These are phyloP conservation scores for Linderniella brevidens DNA, from an alignment of 257 asterid genomes.

Conservation along the genomic window DNA sequence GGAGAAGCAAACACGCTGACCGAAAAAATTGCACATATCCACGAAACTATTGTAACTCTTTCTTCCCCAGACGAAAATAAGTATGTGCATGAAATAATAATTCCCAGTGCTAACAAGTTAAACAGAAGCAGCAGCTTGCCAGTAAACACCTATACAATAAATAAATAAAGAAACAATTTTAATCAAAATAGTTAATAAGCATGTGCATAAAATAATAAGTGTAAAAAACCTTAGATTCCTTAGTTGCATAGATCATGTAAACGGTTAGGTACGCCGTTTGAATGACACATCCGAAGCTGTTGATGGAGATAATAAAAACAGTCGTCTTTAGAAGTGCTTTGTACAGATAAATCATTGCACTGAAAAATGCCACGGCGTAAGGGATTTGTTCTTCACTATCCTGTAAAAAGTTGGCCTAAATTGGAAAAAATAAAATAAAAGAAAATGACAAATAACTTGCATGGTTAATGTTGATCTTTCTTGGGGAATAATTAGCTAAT, in stretches of 20 bases:
- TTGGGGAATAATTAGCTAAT: too few species aligned
- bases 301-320: conserved; percentile 33
- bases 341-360: conserved; percentile 59
- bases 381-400: conserved; percentile 71
- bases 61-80: conserved; percentile 6
- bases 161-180: background rate
- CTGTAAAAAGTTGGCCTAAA: conserved; percentile 53
- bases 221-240: conserved; percentile 26
- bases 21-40: conserved; percentile 72
- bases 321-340: conserved; percentile 45
- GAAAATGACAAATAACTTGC: background rate
- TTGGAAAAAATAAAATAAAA: background rate
- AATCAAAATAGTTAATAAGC: too few species aligned
- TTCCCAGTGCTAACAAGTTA: conserved; percentile 22
- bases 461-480: too few species aligned
- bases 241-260: conserved; percentile 47
- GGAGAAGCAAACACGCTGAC: conserved; percentile 65
- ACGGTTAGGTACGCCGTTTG: conserved; percentile 28
- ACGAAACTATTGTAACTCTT: conserved; percentile 38
- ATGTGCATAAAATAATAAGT: too few species aligned
- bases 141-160: conserved; percentile 32
- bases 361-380: conserved; percentile 62
- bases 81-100: conserved; percentile 19
- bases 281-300: conserved; percentile 25
- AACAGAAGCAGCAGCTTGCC: conserved; percentile 27